These are phyloP conservation scores for Mycosphaerella sp. DNA, from an alignment of 2,329 filamentous ascomycete genomes.

Conservation along the genomic window DNA sequence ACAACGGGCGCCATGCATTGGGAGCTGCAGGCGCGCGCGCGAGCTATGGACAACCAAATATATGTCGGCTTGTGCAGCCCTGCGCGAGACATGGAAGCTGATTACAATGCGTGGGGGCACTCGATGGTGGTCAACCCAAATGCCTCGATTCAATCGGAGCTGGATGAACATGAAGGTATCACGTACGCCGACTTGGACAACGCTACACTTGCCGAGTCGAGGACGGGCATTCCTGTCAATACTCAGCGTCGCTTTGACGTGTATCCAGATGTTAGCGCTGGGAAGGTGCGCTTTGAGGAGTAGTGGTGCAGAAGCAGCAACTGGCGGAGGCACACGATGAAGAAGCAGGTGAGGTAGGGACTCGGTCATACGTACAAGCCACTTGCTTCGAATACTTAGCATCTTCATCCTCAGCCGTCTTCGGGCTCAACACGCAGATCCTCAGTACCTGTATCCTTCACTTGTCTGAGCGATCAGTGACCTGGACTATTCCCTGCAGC, in stretches of 20 bases:
- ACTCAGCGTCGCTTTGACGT: conserved; percentile 88
- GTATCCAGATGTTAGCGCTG: conserved; percentile 79
- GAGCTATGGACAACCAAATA: conserved; percentile 89
- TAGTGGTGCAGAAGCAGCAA: conserved; percentile 11
- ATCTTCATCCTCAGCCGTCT: not conserved
- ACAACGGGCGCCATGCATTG: conserved; percentile 92
- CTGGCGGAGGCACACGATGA: not conserved
- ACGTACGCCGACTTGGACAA: conserved; percentile 66
- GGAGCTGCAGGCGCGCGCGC: conserved; percentile 71
- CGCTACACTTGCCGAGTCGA: conserved; percentile 64
- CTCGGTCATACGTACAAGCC: not conserved
- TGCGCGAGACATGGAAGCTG: conserved; percentile 67
- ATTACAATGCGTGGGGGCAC: conserved; percentile 89
- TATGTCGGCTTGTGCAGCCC: conserved; percentile 93
- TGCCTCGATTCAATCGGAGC: conserved; percentile 71
- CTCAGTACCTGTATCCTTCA: too few relatives aligned
- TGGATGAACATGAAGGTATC: conserved; percentile 70
- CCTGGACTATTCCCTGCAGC: too few relatives aligned
- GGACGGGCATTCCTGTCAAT: conserved; percentile 77
- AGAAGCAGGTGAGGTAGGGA: not conserved
- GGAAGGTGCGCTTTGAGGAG: conserved; percentile 36
- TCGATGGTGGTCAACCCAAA: conserved; percentile 83
- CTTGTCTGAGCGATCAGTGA: too few relatives aligned
- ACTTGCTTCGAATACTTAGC: not conserved
- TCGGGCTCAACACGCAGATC: too few relatives aligned